These are phyloP conservation scores for Petasospora fabianii DNA, from an alignment of 1,139 yeast genomes.

Conservation along the genomic window DNA sequence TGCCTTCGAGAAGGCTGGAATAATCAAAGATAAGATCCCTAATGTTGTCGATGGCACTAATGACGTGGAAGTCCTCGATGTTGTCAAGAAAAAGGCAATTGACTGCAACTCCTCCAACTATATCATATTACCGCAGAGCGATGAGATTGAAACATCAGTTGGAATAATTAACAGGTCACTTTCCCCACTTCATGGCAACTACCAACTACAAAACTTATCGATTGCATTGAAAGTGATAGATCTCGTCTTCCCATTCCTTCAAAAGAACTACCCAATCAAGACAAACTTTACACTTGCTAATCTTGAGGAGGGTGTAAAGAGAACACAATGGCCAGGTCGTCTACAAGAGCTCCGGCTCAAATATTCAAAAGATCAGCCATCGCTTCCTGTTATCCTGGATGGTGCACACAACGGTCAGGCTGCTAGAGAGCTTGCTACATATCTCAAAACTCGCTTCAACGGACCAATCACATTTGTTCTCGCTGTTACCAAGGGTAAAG, in stretches of 20 bases:
- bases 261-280: constrained; percentile 19
- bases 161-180: constrained; percentile 26
- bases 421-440: constrained; percentile 59
- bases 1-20: constrained; percentile 81
- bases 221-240: constrained; percentile 63
- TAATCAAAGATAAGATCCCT: constrained; percentile 57
- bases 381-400: constrained; percentile 54
- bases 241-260: constrained; percentile 30
- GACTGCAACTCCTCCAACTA: constrained; percentile 8
- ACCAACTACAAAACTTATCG: constrained; percentile 67
- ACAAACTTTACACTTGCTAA: constrained; percentile 31
- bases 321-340: constrained; percentile 61
- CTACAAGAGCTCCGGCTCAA: constrained; percentile 42
- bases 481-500: constrained; percentile 76
- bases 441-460: constrained; percentile 30
- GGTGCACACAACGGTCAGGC: constrained; percentile 94
- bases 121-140: constrained; percentile 7
- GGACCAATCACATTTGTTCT: constrained; percentile 56
- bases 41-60: constrained; percentile 76
- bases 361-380: constrained; percentile 16
- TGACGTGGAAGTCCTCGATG: constrained; percentile 44
- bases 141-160: constrained; percentile 23
- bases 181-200: constrained; percentile 66
- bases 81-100: constrained; percentile 30
- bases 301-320: constrained; percentile 48